phyloP scores from a whole-genome alignment of 2,329 filamentous ascomycete species.

The Colletotrichum limetticola region DNA sequence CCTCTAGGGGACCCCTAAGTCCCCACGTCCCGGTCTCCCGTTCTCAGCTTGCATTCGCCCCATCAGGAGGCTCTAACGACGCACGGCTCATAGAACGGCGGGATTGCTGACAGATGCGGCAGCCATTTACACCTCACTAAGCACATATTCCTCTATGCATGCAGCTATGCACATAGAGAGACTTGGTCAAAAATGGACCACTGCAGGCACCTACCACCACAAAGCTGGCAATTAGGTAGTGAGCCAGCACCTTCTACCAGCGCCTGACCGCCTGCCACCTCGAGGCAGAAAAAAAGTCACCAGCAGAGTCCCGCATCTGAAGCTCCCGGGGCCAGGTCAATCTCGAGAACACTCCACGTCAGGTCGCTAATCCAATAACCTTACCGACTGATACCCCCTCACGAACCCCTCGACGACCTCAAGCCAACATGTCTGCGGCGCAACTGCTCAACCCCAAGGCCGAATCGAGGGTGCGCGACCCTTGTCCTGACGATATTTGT shows the following conservation, averaged over 20 bases:
- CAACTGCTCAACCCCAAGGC: constrained; percentile 99
- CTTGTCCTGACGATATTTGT: constrained; percentile 37
- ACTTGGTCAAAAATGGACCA: background rate
- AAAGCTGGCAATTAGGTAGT: background rate
- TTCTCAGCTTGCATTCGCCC: background rate
- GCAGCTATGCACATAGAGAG: background rate
- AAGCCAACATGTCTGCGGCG: constrained; percentile 84
- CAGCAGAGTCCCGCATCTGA: constrained; percentile 35
- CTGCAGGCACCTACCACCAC: background rate
- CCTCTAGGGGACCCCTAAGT: background rate
- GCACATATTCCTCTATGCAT: accelerated
- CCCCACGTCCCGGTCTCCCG: constrained; percentile 18
- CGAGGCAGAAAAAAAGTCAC: constrained; percentile 36
- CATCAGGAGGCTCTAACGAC: background rate
- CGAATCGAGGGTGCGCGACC: constrained; percentile 84
- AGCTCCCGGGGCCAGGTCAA: constrained; percentile 31
- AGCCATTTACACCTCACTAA: background rate
- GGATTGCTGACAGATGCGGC: background rate
- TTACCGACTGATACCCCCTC: constrained; percentile 32
- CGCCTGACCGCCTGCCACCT: constrained; percentile 32
- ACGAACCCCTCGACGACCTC: constrained; percentile 31
- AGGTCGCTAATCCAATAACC: constrained; percentile 32
- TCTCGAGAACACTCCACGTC: constrained; percentile 35
- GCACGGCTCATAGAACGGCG: background rate
- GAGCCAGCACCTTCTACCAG: constrained; percentile 34